Evolutionary conservation across 306 rosid genomes (phyloP).

Genomic region (Sesbania bispinosa): DNA sequence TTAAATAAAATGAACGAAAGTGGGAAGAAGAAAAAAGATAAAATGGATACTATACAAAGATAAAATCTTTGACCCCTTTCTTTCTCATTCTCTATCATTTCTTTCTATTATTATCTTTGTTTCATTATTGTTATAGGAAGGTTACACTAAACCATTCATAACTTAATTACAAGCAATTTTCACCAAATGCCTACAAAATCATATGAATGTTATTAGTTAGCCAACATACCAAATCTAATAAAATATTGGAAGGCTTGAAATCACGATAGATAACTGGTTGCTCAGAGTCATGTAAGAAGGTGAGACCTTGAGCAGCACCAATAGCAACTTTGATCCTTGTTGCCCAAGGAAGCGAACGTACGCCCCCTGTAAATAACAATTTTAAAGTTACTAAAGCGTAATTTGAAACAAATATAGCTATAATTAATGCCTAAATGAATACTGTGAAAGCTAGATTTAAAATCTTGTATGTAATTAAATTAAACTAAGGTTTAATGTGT

Average conservation of each 20-base stretch:
- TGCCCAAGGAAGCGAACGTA: constrained; percentile 52
- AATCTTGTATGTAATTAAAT: no score
- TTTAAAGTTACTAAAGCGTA: no score
- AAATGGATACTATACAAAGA: background rate
- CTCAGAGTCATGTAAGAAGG: constrained; percentile 56
- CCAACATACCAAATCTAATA: constrained; percentile 65
- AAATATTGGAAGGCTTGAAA: constrained; percentile 80
- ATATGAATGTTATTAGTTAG: background rate
- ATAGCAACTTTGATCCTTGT: constrained; percentile 62
- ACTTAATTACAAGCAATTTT: no score
- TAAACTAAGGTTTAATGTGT: background rate
- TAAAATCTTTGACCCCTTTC: background rate
- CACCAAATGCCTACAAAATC: no score
- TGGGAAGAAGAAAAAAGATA: background rate
- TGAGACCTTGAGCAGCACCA: constrained; percentile 67
- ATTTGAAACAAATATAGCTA: no score
- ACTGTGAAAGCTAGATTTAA: no score
- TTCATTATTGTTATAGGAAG: background rate
- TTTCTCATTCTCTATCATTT: background rate
- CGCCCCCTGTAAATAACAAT: constrained; percentile 38
- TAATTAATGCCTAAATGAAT: no score
- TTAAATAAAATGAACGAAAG: background rate
- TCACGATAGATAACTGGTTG: constrained; percentile 73
- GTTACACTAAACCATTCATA: background rate
- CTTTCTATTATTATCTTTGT: background rate